Base-by-base conservation (phyloP, 2,329 filamentous ascomycete species). In the Diaporthe ilicicola region DNA sequence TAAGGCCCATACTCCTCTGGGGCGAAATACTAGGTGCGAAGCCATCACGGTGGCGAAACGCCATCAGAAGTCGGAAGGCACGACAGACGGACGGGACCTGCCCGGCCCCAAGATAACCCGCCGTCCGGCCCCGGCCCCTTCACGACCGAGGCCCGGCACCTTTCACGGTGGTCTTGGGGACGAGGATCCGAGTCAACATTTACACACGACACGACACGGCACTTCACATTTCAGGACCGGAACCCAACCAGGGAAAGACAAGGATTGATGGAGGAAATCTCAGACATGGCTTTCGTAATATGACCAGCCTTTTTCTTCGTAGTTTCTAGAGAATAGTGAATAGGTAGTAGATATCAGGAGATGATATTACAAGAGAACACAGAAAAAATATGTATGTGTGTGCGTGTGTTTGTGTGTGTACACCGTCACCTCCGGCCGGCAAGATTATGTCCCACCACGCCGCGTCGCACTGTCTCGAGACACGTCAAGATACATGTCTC, bases 401-500 rank as follows among this genome's bases (percentile, higher is more conserved):
- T n/a, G n/a, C n/a, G n/a, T n/a, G n/a, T n/a, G n/a, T n/a, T n/a
- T n/a, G n/a, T n/a, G n/a, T 12, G 6, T 44, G 39, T 44, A 29
- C 6, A 27, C 34, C 37, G 17, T 9, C 15, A 19, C 22, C 12
- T 19, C 42, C 42, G 59, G 19, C 39, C 17, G n/a, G 39, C 56
- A 29, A 32, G 27, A 34, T 44, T n/a, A n/a, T n/a, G n/a, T n/a
- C n/a, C n/a, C 32, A 4, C 32, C 9, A 27, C 27, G 17, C 9
- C 22, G n/a, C 17, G 59, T 64, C 44, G 59, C 44, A 64, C 59
- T 29, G 34, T 64, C 59, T n/a, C 59, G 29, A 64, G 44, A 64
- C 59, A 64, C 59, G 44, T 64, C 59, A 50, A 64, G 42, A 64
- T 27, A 64, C 59, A 64, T 64, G 59, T 64, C 59, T 64, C 55